Evolutionary conservation across 257 asterid genomes (phyloP), one percentile per base, ranked within the genome.

Genomic region (Hygrophila difformis): DNA sequence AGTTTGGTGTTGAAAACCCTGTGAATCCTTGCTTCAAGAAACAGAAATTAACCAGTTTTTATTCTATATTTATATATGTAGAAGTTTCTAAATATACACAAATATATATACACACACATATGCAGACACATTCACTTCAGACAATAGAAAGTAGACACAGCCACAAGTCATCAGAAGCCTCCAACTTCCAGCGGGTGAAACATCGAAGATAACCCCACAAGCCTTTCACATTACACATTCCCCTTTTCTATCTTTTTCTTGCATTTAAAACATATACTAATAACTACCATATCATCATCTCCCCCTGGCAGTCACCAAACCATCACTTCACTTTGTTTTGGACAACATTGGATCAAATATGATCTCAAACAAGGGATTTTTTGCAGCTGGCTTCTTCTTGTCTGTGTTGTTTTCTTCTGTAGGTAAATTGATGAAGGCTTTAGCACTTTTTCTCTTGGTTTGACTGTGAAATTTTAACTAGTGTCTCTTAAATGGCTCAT

Each of bases 151-250:
- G 49, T 42, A 50, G 34, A 67, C 60, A 17, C 1, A 54, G 34
- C 53, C 44, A 44, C 49, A 18, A 8, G 19, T 22, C 37, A 50
- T 26, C 11, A 43, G 52, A n/a, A n/a, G n/a, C 39, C 41, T 40
- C 63, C 75, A 76, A 71, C 86, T 41, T 56, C 81, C 72, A 71
- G 72, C 69, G 19, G 78, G 71, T 73, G 49, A 23, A 39, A 49
- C 58, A 52, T 47, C 54, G 24, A 43, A 43, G 37, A 52, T 29
- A 40, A 26, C 47, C 34, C 12, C n/a, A 28, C 28, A 47, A 3
- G 15, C 6, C 43, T 18, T 34, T 26, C 39, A 49, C 45, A 44
- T 42, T 20, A 46, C 53, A 22, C 31, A 26, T 26, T 8, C n/a
- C n/a, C n/a, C n/a, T n/a, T n/a, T n/a, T n/a, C n/a, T n/a, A n/a